phyloP scores from a whole-genome alignment of 345 rosid species.

The Raphanus sativus region DNA sequence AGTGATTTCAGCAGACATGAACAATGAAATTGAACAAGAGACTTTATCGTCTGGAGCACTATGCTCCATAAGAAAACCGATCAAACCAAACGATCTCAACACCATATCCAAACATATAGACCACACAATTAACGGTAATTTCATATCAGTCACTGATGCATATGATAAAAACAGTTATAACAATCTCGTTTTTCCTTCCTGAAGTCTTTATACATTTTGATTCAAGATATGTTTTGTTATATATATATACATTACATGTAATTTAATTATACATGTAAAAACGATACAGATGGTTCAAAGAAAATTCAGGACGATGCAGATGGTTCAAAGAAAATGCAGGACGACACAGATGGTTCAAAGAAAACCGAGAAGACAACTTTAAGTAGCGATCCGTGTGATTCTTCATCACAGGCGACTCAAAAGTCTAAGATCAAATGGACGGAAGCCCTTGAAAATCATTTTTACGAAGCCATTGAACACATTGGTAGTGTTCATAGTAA shows the following conservation, averaged over 20 bases:
- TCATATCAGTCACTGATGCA: not conserved
- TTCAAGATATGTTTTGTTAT: not conserved
- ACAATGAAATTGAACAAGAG: constrained; percentile 36
- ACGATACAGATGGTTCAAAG: not conserved
- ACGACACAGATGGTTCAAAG: not conserved
- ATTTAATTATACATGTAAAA: not conserved
- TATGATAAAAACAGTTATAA: not conserved
- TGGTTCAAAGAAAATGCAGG: not conserved
- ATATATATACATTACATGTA: not conserved
- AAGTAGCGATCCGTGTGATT: not conserved
- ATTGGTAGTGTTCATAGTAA: constrained; percentile 62
- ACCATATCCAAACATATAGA: constrained; percentile 43
- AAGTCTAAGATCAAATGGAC: constrained; percentile 63
- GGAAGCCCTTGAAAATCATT: constrained; percentile 41
- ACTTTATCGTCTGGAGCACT: constrained; percentile 48
- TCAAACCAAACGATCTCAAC: constrained; percentile 44
- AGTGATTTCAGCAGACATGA: constrained; percentile 66
- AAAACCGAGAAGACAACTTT: no score
- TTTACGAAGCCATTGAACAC: constrained; percentile 47
- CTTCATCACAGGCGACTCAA: not conserved
- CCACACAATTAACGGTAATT: constrained; percentile 34
- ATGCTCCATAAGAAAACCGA: constrained; percentile 46
- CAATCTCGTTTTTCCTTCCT: not conserved
- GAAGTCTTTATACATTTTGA: not conserved
- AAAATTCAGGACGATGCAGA: not conserved